Base-by-base conservation (phyloP, 208 protist genomes). In the Leishmania amazonensis region DNA sequence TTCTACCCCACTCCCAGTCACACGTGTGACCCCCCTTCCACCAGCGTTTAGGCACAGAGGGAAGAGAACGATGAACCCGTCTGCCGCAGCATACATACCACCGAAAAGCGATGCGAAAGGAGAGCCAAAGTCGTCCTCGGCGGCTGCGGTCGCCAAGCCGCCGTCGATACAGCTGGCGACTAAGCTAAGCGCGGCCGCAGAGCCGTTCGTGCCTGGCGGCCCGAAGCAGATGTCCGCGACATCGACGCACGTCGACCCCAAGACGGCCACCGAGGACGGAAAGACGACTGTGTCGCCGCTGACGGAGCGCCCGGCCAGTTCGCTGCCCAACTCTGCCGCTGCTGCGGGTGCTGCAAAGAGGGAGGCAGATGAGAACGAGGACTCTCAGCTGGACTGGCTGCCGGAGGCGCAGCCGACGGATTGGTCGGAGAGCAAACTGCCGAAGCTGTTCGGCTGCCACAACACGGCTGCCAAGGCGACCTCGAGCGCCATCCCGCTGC, bases 21-120 rank as follows among this genome's bases (percentile, higher is more conserved):
- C 67, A 15, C 24, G 49, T 21, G 58, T 73, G 58, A 47, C 21
- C 53, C 28, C 68, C 75, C n/a, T 64, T 31, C 11, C 15, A 17
- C 31, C 62, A 40, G 7, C 13, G 17, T 42, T 38, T 42, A 67
- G 58, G 51, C 28, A 38, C 35, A 58, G 24, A 38, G 38, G 47
- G 74, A 70, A 60, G 75, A 58, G 28, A 35, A 83, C 38, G 5
- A 89, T 95, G 89, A 91, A 93, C 81, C 89, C 91, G 68, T 80
- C 87, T 76, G 91, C 91, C 19, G 80, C 88, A 49, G 88, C 89
- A 17, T 95, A 93, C 80, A 82, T 94, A 15, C 90, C 90, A 28
- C 42, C 72, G 28, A 65, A 78, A 75, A 60, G 70, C 53, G 62
- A 81, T 0, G 49, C 73, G 17, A 65, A 58, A 72, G 62, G 42